Evolutionary conservation across 148 eudicot species (phyloP).

Genomic region (Simmondsia chinensis): DNA sequence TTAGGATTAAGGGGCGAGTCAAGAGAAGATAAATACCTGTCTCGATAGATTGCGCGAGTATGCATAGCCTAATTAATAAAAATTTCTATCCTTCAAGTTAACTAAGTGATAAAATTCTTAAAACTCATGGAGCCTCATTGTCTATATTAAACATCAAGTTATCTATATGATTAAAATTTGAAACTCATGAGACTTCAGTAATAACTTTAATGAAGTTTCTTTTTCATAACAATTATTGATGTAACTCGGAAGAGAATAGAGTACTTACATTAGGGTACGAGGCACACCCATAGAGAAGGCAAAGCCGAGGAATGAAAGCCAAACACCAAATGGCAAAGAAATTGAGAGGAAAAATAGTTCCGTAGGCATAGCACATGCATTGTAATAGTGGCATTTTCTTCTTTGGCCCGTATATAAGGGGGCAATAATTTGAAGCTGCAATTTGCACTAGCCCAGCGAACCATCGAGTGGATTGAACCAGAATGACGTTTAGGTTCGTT

Average conservation of each 20-base stretch:
- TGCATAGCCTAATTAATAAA: no score
- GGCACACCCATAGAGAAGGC: constrained; percentile 44
- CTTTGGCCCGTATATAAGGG: constrained; percentile 25
- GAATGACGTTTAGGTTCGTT: constrained; percentile 35
- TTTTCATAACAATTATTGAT: not conserved
- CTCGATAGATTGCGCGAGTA: no score
- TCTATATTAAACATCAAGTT: no score
- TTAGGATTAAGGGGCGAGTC: no score
- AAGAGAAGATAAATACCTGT: no score
- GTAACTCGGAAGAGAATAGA: not conserved
- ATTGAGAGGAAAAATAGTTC: constrained; percentile 17
- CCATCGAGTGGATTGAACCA: constrained; percentile 57
- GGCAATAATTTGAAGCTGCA: constrained; percentile 38
- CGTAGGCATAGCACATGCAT: constrained; percentile 26
- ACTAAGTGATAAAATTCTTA: no score
- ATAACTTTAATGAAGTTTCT: not conserved
- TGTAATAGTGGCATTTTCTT: constrained; percentile 26
- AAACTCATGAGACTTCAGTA: not conserved
- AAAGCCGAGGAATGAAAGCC: constrained; percentile 50
- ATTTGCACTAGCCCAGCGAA: constrained; percentile 33
- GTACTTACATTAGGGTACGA: constrained; percentile 47
- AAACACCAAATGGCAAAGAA: constrained; percentile 21
- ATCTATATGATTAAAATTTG: no score
- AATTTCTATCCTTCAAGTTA: no score
- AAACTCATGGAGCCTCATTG: no score